Conservation (phyloP, 306 rosid species). For the Trifolium subterraneum region DNA sequence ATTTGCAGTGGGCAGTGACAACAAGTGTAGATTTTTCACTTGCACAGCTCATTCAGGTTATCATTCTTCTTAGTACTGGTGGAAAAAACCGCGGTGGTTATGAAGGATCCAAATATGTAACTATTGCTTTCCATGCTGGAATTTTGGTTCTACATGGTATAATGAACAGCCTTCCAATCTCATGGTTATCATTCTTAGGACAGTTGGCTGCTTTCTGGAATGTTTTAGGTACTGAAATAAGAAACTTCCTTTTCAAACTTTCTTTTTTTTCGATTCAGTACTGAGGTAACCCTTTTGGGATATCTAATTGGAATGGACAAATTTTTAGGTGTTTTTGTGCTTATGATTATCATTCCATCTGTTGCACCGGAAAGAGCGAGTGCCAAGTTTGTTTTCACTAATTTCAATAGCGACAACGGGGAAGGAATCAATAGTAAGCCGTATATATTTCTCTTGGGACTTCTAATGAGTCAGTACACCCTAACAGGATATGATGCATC, state of each 20-base stretch:
- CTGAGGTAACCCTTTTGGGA: constrained; percentile 25
- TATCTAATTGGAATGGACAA: constrained; percentile 33
- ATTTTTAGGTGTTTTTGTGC: constrained; percentile 80
- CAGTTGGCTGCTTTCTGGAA: constrained; percentile 93
- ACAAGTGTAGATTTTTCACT: constrained; percentile 92
- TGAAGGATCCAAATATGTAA: constrained; percentile 74
- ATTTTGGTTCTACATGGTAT: constrained; percentile 79
- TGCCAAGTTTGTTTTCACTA: constrained; percentile 83
- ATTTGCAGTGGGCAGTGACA: constrained; percentile 96
- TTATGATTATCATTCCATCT: constrained; percentile 78
- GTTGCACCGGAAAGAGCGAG: constrained; percentile 87
- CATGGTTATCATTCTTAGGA: constrained; percentile 83
- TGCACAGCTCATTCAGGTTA: constrained; percentile 86
- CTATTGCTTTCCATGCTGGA: constrained; percentile 73
- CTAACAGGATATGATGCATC: constrained; percentile 93
- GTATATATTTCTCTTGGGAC: constrained; percentile 90
- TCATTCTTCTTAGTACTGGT: constrained; percentile 88
- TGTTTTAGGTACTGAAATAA: constrained; percentile 59
- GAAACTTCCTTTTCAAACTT: constrained; percentile 20
- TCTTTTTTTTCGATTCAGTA: constrained; percentile 12
- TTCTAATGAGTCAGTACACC: constrained; percentile 93
- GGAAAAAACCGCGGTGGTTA: constrained; percentile 87
- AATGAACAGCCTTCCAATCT: constrained; percentile 81
- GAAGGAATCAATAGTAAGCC: constrained; percentile 67
- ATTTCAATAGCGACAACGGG: constrained; percentile 87